Evolutionary conservation across 1,139 yeast genomes (phyloP), one percentile per base, ranked within the genome.

Genomic region (Hanseniaspora uvarum): DNA sequence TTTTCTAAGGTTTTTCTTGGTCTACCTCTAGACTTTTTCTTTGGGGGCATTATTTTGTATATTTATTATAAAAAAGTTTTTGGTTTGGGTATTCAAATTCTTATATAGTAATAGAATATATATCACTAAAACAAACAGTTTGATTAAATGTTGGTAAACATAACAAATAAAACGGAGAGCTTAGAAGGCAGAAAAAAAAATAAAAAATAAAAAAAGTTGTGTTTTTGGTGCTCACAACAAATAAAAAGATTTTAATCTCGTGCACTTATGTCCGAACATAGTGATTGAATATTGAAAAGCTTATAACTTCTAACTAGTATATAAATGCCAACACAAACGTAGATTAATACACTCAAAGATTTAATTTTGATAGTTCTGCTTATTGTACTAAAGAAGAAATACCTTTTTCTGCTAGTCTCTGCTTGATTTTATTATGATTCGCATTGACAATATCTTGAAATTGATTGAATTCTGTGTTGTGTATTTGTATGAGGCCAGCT

Each of bases 31-130:
- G 59, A 61, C 54, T 61, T 60, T 56, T 62, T 62, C 52, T 58
- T 60, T 33, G 63, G 63, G 34, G 65, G 62, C 65, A 63, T 64
- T 21, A 24, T 56, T 21, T 4, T 5, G 5, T 37, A 10, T 28
- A 28, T 10, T 4, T 3, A 10, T 28, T 28, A 28, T 28, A 4
- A 28, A 6, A 6, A 18, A 23, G 26, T 19, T 47, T 31, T 18
- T 24, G 12, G 23, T 24, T 14, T 38, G 10, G 18, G 11, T 21
- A n/a, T 30, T 8, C 5, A n/a, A 16, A 11, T 8, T 43, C 7
- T 7, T n/a, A n/a, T n/a, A n/a, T n/a, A n/a, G n/a, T n/a, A n/a
- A n/a, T n/a, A n/a, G n/a, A n/a, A n/a, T n/a, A n/a, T 31, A 31
- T 5, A 12, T 31, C 11, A 31, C 3, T 14, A 31, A 14, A 31